phyloP scores from a whole-genome alignment of 345 rosid species.

The Citrus glauca region DNA sequence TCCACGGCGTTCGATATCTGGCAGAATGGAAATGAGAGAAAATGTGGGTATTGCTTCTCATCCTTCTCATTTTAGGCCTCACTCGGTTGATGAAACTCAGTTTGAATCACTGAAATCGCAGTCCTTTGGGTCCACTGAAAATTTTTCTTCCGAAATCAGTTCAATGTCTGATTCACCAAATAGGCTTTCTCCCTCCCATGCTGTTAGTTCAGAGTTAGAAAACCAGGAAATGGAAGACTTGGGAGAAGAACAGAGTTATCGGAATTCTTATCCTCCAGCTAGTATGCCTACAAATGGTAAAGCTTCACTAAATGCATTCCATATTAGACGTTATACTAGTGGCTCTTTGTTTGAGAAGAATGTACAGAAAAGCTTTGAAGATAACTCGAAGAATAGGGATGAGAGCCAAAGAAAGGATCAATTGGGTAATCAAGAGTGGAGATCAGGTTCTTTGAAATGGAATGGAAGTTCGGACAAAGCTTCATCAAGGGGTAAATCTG shows the following conservation, averaged over 20 bases:
- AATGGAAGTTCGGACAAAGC: slow-evolving; percentile 27
- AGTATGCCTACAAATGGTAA: slow-evolving; percentile 14
- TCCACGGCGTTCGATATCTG: slow-evolving; percentile 43
- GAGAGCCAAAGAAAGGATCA: slow-evolving; percentile 23
- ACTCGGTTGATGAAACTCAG: slow-evolving; percentile 59
- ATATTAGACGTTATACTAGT: slow-evolving; percentile 25
- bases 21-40: slow-evolving; percentile 36
- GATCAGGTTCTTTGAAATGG: slow-evolving; percentile 33
- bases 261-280: slow-evolving; percentile 30
- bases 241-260: slow-evolving; percentile 32
- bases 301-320: slow-evolving; percentile 30
- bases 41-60: slow-evolving; percentile 8
- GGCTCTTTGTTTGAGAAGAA: slow-evolving; percentile 35
- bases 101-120: slow-evolving; percentile 35
- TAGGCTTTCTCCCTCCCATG: slow-evolving; percentile 39
- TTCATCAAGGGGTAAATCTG: slow-evolving; percentile 59
- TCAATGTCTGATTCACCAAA: slow-evolving; percentile 36
- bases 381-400: slow-evolving; percentile 18
- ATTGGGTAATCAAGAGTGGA: slow-evolving; percentile 12
- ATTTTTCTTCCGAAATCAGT: slow-evolving; percentile 43
- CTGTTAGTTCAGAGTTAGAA: slow-evolving; percentile 34
- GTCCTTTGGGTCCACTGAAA: slow-evolving; percentile 41
- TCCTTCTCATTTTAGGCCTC: slow-evolving; percentile 48
- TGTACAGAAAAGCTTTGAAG: slow-evolving; percentile 12
- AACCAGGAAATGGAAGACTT: slow-evolving; percentile 36